Base-by-base conservation (phyloP, 2,329 filamentous ascomycete genomes). In the Botryosphaeria agaves region DNA sequence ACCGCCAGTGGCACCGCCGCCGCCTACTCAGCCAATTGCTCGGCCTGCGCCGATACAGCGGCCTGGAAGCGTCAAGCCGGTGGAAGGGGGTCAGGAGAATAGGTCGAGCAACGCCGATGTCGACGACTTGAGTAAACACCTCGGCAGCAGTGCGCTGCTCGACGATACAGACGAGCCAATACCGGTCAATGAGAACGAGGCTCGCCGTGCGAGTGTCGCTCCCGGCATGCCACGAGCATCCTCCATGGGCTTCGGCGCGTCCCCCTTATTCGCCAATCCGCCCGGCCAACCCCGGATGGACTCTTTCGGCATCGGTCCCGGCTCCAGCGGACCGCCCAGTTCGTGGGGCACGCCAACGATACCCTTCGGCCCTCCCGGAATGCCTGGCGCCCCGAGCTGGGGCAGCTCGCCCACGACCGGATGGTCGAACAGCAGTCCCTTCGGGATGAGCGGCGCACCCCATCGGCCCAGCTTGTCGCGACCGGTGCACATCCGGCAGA, bases 81-180 rank as follows among this genome's bases (percentile, higher is more conserved):
- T 59, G 32, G 64, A 64, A 25, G 54, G 48, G 38, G 52, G 48
- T 23, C 48, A 54, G 18, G 49, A 55, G 18, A 55, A 60, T 14
- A 49, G 48, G 25, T 47, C 38, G 28, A 45, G 51, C 2, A 62
- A 64, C 16, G 56, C 60, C 17, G 73, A 76, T 33, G 59, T 83
- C 14, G 82, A 87, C 32, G 71, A 81, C 29, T 57, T 80, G 32
- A 77, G 74, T 37, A 70, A 76, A 36, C 84, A 89, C 42, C 64
- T 98, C 16, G 89, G 89, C 8, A 95, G 87, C 52, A 85, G 83
- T 43, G 89, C 85, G 8, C 62, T 98, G 8, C 62, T 95, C 25
- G 72, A 75, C 37, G 72, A 76, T 36, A 47, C 51, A 9, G 84
- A 91, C 46, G 58, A 74, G 52, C 44, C 81, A 62, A 55, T 77